These are phyloP conservation scores for Pichia eremophila DNA, from an alignment of 805 yeast genomes.

Conservation along the genomic window DNA sequence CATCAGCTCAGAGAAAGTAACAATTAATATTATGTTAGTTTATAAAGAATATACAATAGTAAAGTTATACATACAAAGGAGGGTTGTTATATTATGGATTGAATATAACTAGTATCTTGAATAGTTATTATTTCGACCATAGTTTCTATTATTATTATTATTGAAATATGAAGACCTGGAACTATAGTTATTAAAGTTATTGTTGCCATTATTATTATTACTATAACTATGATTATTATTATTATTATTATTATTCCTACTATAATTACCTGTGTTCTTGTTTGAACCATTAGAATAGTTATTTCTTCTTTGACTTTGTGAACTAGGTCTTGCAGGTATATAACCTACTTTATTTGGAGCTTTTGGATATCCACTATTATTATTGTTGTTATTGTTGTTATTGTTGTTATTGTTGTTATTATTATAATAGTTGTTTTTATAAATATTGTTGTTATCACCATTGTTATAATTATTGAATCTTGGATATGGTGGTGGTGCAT, in stretches of 20 bases:
- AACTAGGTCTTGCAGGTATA: not conserved
- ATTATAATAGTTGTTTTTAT: too few relatives aligned
- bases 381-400: not conserved
- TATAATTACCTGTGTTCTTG: not conserved
- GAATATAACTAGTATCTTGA: not conserved
- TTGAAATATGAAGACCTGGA: constrained; percentile 4
- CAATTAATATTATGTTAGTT: not conserved
- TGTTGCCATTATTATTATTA: constrained; percentile 3
- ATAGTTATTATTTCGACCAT: not conserved
- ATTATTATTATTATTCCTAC: constrained; percentile 7
- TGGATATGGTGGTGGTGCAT: constrained; percentile 16
- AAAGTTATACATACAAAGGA: too few relatives aligned
- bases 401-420: not conserved
- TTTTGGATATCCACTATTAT: not conserved
- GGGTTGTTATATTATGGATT: too few relatives aligned
- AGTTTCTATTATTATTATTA: constrained; percentile 2
- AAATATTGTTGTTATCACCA: not conserved
- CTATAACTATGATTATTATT: constrained; percentile 1
- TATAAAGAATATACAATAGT: not conserved
- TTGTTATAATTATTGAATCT: not conserved
- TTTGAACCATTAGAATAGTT: not conserved
- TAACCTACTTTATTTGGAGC: constrained; percentile 6
- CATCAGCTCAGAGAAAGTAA: too few relatives aligned
- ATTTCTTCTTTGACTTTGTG: constrained; percentile 1
- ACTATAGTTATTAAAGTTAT: constrained; percentile 9